A percentile compares a stretch with the other conserved stretches of the same genome.
phyloP scores from a whole-genome alignment of 2,329 filamentous ascomycete species.

The Penicillium sumatraense region DNA sequence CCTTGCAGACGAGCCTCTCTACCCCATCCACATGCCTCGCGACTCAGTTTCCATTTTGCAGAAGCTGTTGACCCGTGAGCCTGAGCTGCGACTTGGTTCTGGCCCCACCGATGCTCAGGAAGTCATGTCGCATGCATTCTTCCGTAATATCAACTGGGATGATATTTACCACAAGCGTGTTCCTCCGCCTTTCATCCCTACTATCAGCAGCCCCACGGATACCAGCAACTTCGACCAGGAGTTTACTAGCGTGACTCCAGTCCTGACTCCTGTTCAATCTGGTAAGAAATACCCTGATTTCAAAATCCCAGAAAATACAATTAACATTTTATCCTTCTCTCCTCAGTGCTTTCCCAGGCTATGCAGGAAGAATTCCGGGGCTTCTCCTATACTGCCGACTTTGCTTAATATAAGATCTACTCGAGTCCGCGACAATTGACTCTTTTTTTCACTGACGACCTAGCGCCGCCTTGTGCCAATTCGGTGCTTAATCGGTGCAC shows the following conservation, averaged over 20 bases:
- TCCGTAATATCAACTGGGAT: conserved; percentile 97
- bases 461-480: conserved; percentile 7
- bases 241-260: conserved; percentile 97
- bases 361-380: conserved; percentile 99
- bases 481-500: conserved; percentile 9
- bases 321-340: conserved; percentile 17
- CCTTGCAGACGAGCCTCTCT: conserved; percentile 93
- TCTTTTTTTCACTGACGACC: conserved; percentile 19
- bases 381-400: conserved; percentile 96
- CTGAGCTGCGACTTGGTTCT: conserved; percentile 87
- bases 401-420: conserved; percentile 61
- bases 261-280: conserved; percentile 94
- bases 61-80: conserved; percentile 94
- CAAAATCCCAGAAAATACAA: conserved; percentile 15
- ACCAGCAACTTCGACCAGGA: conserved; percentile 99
- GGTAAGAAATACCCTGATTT: conserved; percentile 63
- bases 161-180: conserved; percentile 97
- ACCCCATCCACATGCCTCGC: conserved; percentile 97
- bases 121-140: conserved; percentile 98
- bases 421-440: conserved; percentile 11
- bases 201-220: conserved; percentile 89
- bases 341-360: conserved; percentile 85
- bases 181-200: conserved; percentile 83
- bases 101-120: conserved; percentile 97
- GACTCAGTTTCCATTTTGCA: conserved; percentile 97